phyloP scores from a whole-genome alignment of 2,329 filamentous ascomycete species.

The Neurospora sp. region DNA sequence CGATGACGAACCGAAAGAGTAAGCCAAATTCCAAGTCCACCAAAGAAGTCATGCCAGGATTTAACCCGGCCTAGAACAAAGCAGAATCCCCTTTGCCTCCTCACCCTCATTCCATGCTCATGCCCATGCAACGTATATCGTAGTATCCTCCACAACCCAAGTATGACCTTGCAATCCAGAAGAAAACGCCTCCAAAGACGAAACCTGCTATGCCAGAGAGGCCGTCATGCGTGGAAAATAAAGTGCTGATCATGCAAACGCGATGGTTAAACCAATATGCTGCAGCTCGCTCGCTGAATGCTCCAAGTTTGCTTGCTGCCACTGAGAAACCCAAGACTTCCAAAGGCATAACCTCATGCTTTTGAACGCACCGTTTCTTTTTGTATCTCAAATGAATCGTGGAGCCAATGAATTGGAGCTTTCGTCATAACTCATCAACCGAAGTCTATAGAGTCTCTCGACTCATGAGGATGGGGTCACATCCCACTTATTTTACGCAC shows the following conservation, averaged over 20 bases:
- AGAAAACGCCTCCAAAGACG: not conserved
- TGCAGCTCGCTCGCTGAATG: not conserved
- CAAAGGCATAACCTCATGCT: not conserved
- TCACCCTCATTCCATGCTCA: not conserved
- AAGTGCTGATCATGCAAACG: not conserved
- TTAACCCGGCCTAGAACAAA: not conserved
- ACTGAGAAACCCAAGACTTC: not conserved
- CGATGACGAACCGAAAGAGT: not conserved
- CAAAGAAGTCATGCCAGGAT: not conserved
- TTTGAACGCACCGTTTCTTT: not conserved
- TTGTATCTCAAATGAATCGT: not conserved
- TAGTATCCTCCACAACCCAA: not conserved
- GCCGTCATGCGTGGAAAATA: not conserved
- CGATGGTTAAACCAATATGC: not conserved
- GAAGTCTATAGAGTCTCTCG: not conserved
- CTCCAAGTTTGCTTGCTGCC: not conserved
- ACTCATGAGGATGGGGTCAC: not conserved
- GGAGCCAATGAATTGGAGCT: not conserved
- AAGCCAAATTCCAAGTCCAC: not conserved
- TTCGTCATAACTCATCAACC: not conserved
- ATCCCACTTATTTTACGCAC: slow-evolving; percentile 39
- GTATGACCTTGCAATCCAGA: not conserved
- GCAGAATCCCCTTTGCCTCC: not conserved
- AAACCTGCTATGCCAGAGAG: not conserved
- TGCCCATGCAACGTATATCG: not conserved